Evolutionary conservation across 441 rosid species (phyloP), one percentile per base, ranked within the genome.

Genomic region (Metrosideros polymorpha): DNA sequence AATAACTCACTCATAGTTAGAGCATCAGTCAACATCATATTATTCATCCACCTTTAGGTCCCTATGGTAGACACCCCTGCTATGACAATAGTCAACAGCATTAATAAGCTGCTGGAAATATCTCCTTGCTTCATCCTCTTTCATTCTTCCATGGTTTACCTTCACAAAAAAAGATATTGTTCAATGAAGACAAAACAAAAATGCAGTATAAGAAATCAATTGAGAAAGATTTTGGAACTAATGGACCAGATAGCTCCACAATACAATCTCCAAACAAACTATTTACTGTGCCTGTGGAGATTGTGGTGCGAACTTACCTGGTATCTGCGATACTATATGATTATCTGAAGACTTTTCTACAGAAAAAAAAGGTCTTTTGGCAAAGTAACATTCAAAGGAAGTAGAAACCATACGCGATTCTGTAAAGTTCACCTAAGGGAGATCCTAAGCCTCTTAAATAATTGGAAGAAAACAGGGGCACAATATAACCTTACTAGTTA

Each of bases 121-220:
- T 27, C 57, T 77, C 35, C 87, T 53, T 77, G 87, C 84, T 85
- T 85, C 75, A 52, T 85, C 83, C 57, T 85, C 87, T 77, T 35
- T 22, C 35, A 85, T 32, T n/a, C 87, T 85, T 55, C 87, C 99
- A 83, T 93, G 92, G 83, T 96, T 96, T 89, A 94, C 97, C 99
- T 97, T 89, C 84, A 89, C 35, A 89, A 39, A 49, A 43, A 54
- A 47, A 84, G 59, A 51, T 19, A 22, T 19, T 66, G 79, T 35
- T 10, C 27, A 22, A 9, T 39, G 79, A 71, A 71, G 79, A 39
- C 45, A 71, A 71, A 24, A 71, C 15, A 5, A 39, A 61, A 66
- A 35, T 66, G 45, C 45, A 71, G 47, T 42, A 22, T 39, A 22
- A 71, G 47, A 22, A 71, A 39, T 71, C 47, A 39, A 71, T 71